A percentile compares a stretch with the other conserved stretches of the same genome.
Conservation (phyloP, 164 flowering plant genomes). For the Macadamia tetraphylla region DNA sequence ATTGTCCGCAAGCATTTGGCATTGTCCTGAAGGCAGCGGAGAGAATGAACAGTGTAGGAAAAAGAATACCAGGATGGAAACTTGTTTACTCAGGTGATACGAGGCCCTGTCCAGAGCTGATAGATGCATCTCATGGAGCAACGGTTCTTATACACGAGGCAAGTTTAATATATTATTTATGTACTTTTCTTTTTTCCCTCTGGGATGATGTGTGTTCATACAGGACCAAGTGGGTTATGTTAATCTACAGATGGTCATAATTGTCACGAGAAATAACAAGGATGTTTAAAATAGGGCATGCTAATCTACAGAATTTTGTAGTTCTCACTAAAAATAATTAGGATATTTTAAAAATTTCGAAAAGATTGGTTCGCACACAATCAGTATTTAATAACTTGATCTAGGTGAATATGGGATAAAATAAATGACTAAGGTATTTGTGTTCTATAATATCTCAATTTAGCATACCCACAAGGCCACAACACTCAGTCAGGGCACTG, state of each 20-base stretch:
- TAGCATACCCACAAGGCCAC: too few relatives aligned
- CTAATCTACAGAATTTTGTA: too few relatives aligned
- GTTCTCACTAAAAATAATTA: too few relatives aligned
- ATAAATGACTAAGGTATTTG: too few relatives aligned
- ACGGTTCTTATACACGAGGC: slow-evolving; percentile 98
- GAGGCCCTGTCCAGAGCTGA: slow-evolving; percentile 75
- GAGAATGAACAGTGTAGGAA: slow-evolving; percentile 57
- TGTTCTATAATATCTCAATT: too few relatives aligned
- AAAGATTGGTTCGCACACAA: too few relatives aligned
- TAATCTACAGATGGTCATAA: background rate
- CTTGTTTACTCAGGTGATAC: slow-evolving; percentile 97
- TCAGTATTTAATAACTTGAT: too few relatives aligned
- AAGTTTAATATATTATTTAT: slow-evolving; percentile 12
- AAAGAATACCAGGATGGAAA: slow-evolving; percentile 92
- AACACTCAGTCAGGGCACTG: too few relatives aligned
- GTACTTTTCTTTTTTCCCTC: background rate
- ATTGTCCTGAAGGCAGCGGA: slow-evolving; percentile 60
- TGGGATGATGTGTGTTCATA: background rate
- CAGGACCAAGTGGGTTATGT: too few relatives aligned
- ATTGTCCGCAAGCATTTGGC: slow-evolving; percentile 91
- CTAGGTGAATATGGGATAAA: too few relatives aligned
- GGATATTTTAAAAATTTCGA: too few relatives aligned
- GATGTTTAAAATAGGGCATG: too few relatives aligned
- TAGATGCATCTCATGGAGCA: slow-evolving; percentile 79
- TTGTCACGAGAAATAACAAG: background rate